Evolutionary conservation across 179 eudicot genomes (phyloP), one percentile per base, ranked within the genome.

Genomic region (Spergularia azorica): DNA sequence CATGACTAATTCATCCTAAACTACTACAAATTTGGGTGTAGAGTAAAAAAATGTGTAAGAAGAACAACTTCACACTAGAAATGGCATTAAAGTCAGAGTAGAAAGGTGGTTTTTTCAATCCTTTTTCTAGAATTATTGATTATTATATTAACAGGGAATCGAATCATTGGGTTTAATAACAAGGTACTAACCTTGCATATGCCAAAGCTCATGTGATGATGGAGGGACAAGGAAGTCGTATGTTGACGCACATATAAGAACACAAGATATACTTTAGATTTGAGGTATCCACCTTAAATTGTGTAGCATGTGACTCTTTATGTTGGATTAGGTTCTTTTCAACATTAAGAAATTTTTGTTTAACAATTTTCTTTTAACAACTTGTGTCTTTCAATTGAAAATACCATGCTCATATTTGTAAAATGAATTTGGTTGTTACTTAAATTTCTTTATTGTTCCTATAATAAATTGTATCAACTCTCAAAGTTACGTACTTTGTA

Each of bases 221-320:
- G 5, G 66, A 21, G 12, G 66, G 66, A 62, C 66, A 62, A 62
- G 41, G 32, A 62, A 62, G 66, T 21, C 66, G 15, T 15, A 62
- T 21, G 66, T 62, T 62, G 66, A 62, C 41, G 20, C 39, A 54
- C 2, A 26, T 26, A 26, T 54, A 21, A 21, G 16, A 62, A 62
- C 38, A 62, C 9, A 62, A 62, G 16, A 11, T 26, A 26, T 21
- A 10, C 41, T 21, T 21, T 62, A 26, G 66, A 62, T 62, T 62
- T 62, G 4, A 62, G 41, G 48, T 62, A 77, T 77, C 80, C 48
- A 77, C 70, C 75, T 62, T 70, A 70, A 77, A 77, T 77, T 62
- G 70, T 32, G 71, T 61, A 58, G 67, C 80, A 77, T 77, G 80
- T 77, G 75, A 71, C 32, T 32, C 32, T 32, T 63, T 62, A 0